A percentile compares a stretch with the other conserved stretches of the same genome.
Conservation (phyloP, 371 early-diverging fungal genomes). For the Basidiobolus heterosporus region DNA sequence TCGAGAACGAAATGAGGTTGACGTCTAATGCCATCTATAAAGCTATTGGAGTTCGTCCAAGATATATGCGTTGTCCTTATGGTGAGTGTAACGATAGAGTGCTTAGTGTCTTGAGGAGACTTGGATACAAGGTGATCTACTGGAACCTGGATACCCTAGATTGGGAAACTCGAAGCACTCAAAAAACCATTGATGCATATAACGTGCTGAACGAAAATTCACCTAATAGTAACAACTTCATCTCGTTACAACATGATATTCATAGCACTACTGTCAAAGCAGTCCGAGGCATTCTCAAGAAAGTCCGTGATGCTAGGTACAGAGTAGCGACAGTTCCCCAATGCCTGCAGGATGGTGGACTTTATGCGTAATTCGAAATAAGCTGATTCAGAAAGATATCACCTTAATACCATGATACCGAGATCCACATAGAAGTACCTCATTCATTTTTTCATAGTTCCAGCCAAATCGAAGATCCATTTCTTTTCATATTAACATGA, state of each 20-base stretch:
- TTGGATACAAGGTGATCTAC: slow-evolving; percentile 5
- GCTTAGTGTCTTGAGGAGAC: background rate
- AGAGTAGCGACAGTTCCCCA: too few relatives aligned
- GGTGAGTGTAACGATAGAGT: slow-evolving; percentile 8
- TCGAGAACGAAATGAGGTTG: slow-evolving; percentile 7
- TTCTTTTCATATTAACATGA: too few relatives aligned
- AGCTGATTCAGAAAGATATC: too few relatives aligned
- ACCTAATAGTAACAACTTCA: background rate
- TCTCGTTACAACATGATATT: slow-evolving; percentile 1
- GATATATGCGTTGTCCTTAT: slow-evolving; percentile 23
- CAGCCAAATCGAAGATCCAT: too few relatives aligned
- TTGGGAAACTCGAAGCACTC: slow-evolving; percentile 3
- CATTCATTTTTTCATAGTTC: too few relatives aligned
- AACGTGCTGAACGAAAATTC: too few relatives aligned
- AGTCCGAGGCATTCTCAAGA: too few relatives aligned
- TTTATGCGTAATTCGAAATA: too few relatives aligned
- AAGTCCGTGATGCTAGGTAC: too few relatives aligned
- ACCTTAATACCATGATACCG: too few relatives aligned
- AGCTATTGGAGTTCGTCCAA: slow-evolving; percentile 23
- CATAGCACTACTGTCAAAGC: background rate
- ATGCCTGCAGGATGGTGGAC: too few relatives aligned
- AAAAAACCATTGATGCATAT: background rate
- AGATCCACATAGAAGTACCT: too few relatives aligned
- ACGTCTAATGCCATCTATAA: slow-evolving; percentile 14
- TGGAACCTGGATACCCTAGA: slow-evolving; percentile 14